Evolutionary conservation across 208 protist species (phyloP).

Genomic region (Giardia duodenalis): DNA sequence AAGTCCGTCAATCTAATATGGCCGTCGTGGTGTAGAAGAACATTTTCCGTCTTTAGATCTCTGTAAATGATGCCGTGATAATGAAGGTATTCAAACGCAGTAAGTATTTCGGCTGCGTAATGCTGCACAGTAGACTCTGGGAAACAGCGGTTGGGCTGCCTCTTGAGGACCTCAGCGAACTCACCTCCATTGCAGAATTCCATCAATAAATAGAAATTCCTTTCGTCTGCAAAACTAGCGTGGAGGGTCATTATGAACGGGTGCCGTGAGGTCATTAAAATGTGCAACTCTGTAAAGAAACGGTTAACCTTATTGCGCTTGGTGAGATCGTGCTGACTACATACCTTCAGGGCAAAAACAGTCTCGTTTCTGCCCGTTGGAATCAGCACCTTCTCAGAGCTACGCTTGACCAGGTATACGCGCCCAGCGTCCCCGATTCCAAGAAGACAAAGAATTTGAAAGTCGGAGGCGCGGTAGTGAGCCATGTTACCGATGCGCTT

Average conservation of each 20-base stretch:
- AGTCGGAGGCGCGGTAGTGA: too few species aligned
- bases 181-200: constrained; percentile 48
- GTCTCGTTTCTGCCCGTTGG: not conserved
- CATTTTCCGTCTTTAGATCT: constrained; percentile 44
- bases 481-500: too few species aligned
- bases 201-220: constrained; percentile 63
- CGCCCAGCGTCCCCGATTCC: not conserved
- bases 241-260: constrained; percentile 65
- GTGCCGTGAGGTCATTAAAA: constrained; percentile 45
- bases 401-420: not conserved
- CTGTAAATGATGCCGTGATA: constrained; percentile 52
- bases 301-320: constrained; percentile 25
- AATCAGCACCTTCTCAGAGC: not conserved
- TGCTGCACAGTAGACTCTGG: constrained; percentile 34
- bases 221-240: constrained; percentile 62
- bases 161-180: not conserved
- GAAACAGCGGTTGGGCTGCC: constrained; percentile 28
- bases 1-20: constrained; percentile 42
- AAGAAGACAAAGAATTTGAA: not conserved
- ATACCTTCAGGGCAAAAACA: constrained; percentile 26
- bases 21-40: constrained; percentile 37
- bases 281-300: constrained; percentile 4
- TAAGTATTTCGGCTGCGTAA: constrained; percentile 50
- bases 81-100: constrained; percentile 52
- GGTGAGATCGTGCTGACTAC: not conserved